These are phyloP conservation scores for Asclepias syriaca DNA, from an alignment of 257 asterid species.

Conservation along the genomic window DNA sequence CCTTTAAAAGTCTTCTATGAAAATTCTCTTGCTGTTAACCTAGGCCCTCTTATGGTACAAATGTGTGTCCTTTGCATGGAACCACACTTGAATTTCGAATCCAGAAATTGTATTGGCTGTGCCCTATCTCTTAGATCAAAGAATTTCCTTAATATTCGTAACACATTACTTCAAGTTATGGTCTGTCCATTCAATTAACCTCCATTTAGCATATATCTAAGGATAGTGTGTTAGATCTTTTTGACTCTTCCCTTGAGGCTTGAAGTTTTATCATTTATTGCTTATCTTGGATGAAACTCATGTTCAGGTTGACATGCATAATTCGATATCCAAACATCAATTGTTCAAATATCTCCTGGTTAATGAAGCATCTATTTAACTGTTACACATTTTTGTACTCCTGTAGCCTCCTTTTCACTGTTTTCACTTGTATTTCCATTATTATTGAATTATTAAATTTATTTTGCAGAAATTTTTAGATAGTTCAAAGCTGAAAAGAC, in stretches of 20 bases:
- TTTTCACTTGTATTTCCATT: not conserved
- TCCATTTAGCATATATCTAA: not conserved
- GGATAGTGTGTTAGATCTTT: no score
- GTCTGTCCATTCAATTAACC: not conserved
- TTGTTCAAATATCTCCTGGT: not conserved
- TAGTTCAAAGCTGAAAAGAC: conserved; percentile 94
- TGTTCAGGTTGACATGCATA: not conserved
- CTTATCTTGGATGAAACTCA: not conserved
- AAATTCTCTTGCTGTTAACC: not conserved
- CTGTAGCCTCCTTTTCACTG: not conserved
- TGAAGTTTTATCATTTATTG: not conserved
- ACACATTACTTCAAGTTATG: not conserved
- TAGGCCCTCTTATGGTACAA: not conserved
- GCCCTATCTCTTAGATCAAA: not conserved
- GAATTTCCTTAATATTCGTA: not conserved
- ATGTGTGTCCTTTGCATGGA: not conserved
- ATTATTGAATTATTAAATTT: conserved; percentile 11
- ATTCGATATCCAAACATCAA: not conserved
- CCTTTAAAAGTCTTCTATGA: not conserved
- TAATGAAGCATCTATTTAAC: not conserved
- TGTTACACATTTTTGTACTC: not conserved
- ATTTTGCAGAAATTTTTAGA: conserved; percentile 92
- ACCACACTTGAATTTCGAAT: not conserved
- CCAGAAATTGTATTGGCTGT: not conserved
- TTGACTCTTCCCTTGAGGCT: not conserved